Evolutionary conservation across 306 rosid species (phyloP).

Genomic region (Oxytropis ochrocephala): DNA sequence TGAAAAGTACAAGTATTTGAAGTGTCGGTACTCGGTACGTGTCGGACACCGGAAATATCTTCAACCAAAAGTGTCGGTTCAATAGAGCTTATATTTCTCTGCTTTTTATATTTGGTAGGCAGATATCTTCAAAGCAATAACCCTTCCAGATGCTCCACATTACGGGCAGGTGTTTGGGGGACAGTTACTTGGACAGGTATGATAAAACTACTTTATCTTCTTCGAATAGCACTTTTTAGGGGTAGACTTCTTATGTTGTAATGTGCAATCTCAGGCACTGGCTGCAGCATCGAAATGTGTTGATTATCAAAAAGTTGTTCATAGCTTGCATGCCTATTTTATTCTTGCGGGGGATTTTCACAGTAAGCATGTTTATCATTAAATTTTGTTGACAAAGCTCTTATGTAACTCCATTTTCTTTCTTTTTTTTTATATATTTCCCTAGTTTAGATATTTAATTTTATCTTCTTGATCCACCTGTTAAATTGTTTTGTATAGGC

Average conservation of each 20-base stretch:
- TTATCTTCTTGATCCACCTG: neutral
- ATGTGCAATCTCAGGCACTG: constrained; percentile 57
- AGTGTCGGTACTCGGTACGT: too few species aligned
- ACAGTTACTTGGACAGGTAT: constrained; percentile 86
- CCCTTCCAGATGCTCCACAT: constrained; percentile 69
- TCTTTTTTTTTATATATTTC: too few species aligned
- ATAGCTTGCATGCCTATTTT: constrained; percentile 86
- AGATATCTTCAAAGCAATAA: constrained; percentile 78
- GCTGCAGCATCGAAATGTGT: constrained; percentile 98
- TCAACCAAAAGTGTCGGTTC: too few species aligned
- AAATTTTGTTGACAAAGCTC: constrained; percentile 14
- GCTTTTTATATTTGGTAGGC: constrained; percentile 41
- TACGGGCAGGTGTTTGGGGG: constrained; percentile 95
- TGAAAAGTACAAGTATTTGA: too few species aligned
- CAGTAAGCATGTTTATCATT: constrained; percentile 48
- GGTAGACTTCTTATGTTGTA: constrained; percentile 13
- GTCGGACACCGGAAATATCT: too few species aligned
- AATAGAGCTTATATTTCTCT: constrained; percentile 3
- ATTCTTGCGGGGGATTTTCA: constrained; percentile 79
- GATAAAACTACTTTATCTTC: constrained; percentile 22
- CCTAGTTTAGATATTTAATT: neutral
- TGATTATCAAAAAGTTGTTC: constrained; percentile 77
- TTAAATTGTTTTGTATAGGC: neutral
- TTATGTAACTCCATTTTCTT: neutral
- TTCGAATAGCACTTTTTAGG: neutral